Evolutionary conservation across 768 basidiomycete species (phyloP).

Genomic region (Termitomyces sp.): DNA sequence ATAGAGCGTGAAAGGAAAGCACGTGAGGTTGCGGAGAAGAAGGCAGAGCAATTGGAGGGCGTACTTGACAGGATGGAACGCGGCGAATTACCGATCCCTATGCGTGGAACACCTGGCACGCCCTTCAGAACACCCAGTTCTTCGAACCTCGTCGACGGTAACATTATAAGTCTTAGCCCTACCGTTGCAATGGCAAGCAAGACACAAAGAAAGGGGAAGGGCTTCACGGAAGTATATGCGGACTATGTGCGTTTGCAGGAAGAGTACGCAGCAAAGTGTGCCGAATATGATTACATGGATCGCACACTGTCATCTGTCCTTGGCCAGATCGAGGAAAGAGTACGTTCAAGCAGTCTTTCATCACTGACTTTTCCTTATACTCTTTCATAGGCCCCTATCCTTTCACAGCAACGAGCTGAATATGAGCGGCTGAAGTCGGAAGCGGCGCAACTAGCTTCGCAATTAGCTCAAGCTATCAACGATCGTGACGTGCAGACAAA

Average conservation of each 20-base stretch:
- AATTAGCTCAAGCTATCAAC: conserved; percentile 69
- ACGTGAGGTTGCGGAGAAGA: conserved; percentile 69
- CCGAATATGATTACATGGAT: conserved; percentile 85
- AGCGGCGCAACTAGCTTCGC: conserved; percentile 74
- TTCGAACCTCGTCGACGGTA: conserved; percentile 44
- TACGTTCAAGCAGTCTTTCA: conserved; percentile 46
- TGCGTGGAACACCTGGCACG: conserved; percentile 45
- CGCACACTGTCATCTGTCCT: conserved; percentile 76
- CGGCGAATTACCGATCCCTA: conserved; percentile 65
- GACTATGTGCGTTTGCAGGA: conserved; percentile 88
- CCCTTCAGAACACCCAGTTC: conserved; percentile 39
- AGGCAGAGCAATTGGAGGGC: conserved; percentile 66
- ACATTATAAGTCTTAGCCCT: conserved; percentile 74
- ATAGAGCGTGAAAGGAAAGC: conserved; percentile 67
- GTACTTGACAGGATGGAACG: conserved; percentile 70
- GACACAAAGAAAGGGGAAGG: conserved; percentile 79
- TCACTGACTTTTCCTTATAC: background rate
- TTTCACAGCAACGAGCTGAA: conserved; percentile 87
- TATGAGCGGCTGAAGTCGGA: conserved; percentile 83
- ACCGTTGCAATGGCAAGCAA: conserved; percentile 84
- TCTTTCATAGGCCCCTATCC: conserved; percentile 70
- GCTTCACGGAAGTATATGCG: conserved; percentile 92
- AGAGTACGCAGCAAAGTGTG: conserved; percentile 70
- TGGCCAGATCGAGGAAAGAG: conserved; percentile 80
- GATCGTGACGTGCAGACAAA: conserved; percentile 69